Percentiles rank a stretch among this genome's conserved stretches.
Conservation (phyloP, 192 early-diverging fungal species). For the Geosiphon pyriformis region DNA sequence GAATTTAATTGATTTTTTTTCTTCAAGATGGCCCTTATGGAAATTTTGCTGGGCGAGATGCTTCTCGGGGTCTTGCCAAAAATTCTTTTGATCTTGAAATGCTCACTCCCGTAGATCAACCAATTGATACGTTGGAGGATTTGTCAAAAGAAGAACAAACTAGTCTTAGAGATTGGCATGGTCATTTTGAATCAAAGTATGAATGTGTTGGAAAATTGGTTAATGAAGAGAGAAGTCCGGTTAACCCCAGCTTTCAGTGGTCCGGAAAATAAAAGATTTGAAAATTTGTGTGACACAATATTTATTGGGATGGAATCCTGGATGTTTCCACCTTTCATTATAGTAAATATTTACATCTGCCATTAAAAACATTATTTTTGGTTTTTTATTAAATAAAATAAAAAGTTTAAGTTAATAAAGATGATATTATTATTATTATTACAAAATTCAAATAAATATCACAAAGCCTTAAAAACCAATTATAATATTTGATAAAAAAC, state of each 20-base stretch:
- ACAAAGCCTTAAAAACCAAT: no score
- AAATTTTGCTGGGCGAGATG: slow-evolving; percentile 96
- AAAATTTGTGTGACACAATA: no score
- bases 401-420: no score
- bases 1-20: no score
- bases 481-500: no score
- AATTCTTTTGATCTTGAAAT: slow-evolving; percentile 76
- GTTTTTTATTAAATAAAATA: no score
- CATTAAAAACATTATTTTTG: no score
- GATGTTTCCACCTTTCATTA: no score
- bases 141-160: slow-evolving; percentile 68
- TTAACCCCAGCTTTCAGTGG: not conserved
- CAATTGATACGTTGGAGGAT: slow-evolving; percentile 79
- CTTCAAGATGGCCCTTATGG: slow-evolving; percentile 80
- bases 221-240: slow-evolving; percentile 14
- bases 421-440: no score
- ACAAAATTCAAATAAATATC: no score
- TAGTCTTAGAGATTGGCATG: slow-evolving; percentile 72
- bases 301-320: slow-evolving; percentile 24
- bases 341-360: no score
- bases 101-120: slow-evolving; percentile 59
- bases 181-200: slow-evolving; percentile 78
- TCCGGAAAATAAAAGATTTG: not conserved
- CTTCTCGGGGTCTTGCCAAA: slow-evolving; percentile 87
- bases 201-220: slow-evolving; percentile 63